A percentile compares a stretch with the other conserved stretches of the same genome.
phyloP scores from a whole-genome alignment of 148 eudicot genomes.

The Fallopia convolvulus region DNA sequence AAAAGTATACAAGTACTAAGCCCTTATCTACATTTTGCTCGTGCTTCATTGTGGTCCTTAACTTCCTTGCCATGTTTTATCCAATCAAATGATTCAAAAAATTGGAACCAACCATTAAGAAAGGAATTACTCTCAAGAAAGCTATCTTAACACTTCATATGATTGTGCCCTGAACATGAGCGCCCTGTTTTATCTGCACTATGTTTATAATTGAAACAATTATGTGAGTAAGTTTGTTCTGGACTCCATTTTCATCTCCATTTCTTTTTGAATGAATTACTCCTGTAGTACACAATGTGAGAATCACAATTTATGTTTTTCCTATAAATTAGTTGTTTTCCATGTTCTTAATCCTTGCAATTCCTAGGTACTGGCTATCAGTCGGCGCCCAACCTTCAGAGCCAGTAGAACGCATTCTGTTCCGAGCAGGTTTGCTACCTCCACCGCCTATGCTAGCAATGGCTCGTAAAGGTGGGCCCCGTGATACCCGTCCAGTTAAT shows the following conservation, averaged over 20 bases:
- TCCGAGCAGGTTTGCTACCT: conserved; percentile 78
- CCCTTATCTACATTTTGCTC: not conserved
- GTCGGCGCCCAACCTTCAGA: conserved; percentile 97
- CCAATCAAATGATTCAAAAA: not conserved
- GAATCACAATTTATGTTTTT: not conserved
- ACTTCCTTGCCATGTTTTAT: not conserved
- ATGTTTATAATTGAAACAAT: not conserved
- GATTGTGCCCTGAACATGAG: not conserved
- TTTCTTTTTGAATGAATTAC: not conserved
- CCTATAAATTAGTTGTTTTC: not conserved
- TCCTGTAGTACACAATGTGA: not conserved
- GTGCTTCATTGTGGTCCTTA: not conserved
- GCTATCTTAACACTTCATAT: not conserved
- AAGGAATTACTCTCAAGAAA: not conserved
- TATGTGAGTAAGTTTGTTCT: not conserved
- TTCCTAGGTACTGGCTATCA: conserved; percentile 71
- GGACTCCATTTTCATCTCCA: not conserved
- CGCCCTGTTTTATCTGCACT: not conserved
- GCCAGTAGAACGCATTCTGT: conserved; percentile 71
- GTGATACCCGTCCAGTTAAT: conserved; percentile 67
- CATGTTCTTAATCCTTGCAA: not conserved
- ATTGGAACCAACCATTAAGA: not conserved
- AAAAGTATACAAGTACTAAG: not conserved
- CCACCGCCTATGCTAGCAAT: conserved; percentile 94
- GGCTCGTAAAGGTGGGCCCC: conserved; percentile 85